phyloP scores from a whole-genome alignment of 2,329 filamentous ascomycete species.

The Epichloe amarillans region DNA sequence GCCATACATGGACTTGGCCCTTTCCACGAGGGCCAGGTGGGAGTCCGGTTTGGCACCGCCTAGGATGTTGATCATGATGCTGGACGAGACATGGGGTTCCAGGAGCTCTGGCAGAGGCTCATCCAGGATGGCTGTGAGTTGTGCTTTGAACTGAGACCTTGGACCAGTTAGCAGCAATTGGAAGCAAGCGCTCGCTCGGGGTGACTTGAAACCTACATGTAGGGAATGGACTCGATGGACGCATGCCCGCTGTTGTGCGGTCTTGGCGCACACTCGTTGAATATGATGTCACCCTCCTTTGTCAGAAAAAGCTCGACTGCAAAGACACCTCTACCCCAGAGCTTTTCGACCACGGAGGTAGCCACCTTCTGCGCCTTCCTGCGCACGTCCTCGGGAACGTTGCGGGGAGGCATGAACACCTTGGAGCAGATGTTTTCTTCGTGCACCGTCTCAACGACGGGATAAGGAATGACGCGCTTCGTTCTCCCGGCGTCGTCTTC shows the following conservation, averaged over 20 bases:
- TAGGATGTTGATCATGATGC: slow-evolving; percentile 73
- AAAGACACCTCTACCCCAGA: slow-evolving; percentile 85
- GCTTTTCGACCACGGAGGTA: slow-evolving; percentile 60
- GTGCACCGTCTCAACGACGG: slow-evolving; percentile 86
- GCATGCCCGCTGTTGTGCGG: slow-evolving; percentile 88
- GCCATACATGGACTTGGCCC: slow-evolving; percentile 30
- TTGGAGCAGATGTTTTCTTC: slow-evolving; percentile 93
- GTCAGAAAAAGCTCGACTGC: slow-evolving; percentile 93
- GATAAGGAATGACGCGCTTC: slow-evolving; percentile 54
- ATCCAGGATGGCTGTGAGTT: slow-evolving; percentile 72
- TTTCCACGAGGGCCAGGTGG: slow-evolving; percentile 38
- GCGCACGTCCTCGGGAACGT: slow-evolving; percentile 46
- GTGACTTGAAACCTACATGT: slow-evolving; percentile 29
- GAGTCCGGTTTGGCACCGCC: slow-evolving; percentile 54
- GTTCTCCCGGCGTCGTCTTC: slow-evolving; percentile 47
- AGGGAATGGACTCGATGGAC: slow-evolving; percentile 80
- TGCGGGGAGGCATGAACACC: slow-evolving; percentile 71
- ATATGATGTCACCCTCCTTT: slow-evolving; percentile 39
- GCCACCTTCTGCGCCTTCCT: slow-evolving; percentile 63
- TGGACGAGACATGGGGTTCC: slow-evolving; percentile 42
- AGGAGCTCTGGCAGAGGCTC: slow-evolving; percentile 42
- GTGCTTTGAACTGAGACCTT: slow-evolving; percentile 76
- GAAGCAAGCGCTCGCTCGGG: not conserved
- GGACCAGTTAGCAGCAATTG: not conserved
- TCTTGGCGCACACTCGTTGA: slow-evolving; percentile 42